A percentile compares a stretch with the other conserved stretches of the same genome.
phyloP scores from a whole-genome alignment of 768 basidiomycete species.

The Boletus patriciae region DNA sequence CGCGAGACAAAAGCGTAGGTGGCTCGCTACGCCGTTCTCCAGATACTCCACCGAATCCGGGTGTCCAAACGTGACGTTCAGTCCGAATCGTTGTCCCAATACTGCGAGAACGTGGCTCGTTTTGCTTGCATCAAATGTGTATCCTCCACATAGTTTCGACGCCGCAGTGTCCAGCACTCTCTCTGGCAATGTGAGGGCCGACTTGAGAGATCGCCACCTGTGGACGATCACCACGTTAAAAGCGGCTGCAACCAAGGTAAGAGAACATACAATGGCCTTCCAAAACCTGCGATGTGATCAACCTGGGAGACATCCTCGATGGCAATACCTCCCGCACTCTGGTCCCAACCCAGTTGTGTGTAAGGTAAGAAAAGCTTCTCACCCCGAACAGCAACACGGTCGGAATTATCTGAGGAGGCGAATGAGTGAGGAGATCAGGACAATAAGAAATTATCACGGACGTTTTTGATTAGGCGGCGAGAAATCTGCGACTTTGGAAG shows the following conservation, averaged over 20 bases:
- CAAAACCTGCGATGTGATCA: not conserved
- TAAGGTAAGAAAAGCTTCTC: conserved; percentile 5
- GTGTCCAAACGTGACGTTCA: conserved; percentile 5
- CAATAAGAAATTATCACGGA: not conserved
- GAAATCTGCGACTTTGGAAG: conserved; percentile 10
- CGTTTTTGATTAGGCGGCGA: conserved; percentile 1
- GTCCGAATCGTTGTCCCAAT: conserved; percentile 3
- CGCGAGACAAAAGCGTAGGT: conserved; percentile 12
- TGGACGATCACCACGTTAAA: no score
- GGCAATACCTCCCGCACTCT: not conserved
- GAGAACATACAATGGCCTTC: not conserved
- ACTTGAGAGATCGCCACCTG: conserved; percentile 11
- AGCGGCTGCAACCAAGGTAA: not conserved
- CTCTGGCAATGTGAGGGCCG: not conserved
- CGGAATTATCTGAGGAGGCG: conserved; percentile 10
- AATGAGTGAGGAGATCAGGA: not conserved
- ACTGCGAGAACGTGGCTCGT: not conserved
- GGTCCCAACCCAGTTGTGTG: conserved; percentile 21
- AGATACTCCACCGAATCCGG: not conserved
- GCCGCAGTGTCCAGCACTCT: not conserved
- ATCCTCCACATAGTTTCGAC: not conserved
- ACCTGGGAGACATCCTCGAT: conserved; percentile 1
- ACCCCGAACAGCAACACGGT: not conserved
- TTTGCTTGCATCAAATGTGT: not conserved
- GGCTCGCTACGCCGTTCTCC: conserved; percentile 9